Evolutionary conservation across 352 stramenopile species (phyloP), one percentile per base, ranked within the genome.

Genomic region (Plasmopara viticola): DNA sequence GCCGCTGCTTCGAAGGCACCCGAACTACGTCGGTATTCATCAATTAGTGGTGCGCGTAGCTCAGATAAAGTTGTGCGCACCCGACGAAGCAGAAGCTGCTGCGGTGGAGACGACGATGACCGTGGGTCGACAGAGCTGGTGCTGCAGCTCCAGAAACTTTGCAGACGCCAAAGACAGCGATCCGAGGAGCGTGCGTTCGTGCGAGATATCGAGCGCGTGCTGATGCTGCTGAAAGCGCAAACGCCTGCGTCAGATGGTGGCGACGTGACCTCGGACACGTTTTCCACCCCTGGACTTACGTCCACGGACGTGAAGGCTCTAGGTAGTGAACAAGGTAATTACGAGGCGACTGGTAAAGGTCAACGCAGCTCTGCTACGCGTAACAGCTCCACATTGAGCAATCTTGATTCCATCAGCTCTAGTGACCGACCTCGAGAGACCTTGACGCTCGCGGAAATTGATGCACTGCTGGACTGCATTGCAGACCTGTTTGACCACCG

Each of bases 381-480:
- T 3, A 25, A 25, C 20, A 25, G 20, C 20, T 1, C 20, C 20
- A 3, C 20, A 25, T 25, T 25, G 20, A 25, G 20, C 20, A 25
- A 25, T 25, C 20, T 25, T 25, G 20, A 25, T 25, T 25, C 20
- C 20, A 25, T 25, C 20, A 25, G 20, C 20, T 25, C 20, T 25
- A 25, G 20, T 25, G 20, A 25, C 20, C 20, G 20, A 25, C 20
- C 3, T 3, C 20, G 20, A 25, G 20, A 25, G 20, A 25, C 20
- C 20, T 25, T 25, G 20, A 25, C 20, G 20, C 20, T 25, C 20
- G 20, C 20, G 20, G 20, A 25, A 3, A 25, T 25, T n/a, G 67
- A 79, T 43, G 58, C 78, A n/a, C 58, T 89, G 14, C 52, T 90
- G 14, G 63, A 86, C 44, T 86, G 77, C 48, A 86, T 92, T 54